Evolutionary conservation across 441 rosid species (phyloP).

Genomic region (Flueggea neowawraea): DNA sequence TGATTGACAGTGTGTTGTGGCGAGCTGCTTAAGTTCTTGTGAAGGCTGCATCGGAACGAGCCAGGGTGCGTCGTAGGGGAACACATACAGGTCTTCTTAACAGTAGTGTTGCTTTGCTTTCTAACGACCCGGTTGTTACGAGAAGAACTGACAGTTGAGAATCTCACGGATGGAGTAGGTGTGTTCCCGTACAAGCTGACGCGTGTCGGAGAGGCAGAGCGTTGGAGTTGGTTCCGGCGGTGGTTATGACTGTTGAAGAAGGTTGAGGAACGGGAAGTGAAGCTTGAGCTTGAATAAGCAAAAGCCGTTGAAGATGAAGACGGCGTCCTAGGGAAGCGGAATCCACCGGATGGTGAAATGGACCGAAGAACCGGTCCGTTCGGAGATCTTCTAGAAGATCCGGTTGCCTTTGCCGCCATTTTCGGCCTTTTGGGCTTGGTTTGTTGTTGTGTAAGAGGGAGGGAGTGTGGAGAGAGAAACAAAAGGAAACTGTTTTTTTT

Average conservation of each 20-base stretch:
- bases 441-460: neutral
- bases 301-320: slow-evolving; percentile 38
- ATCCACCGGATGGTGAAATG: slow-evolving; percentile 35
- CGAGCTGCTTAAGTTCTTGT: slow-evolving; percentile 35
- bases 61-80: slow-evolving; percentile 89
- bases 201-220: slow-evolving; percentile 52
- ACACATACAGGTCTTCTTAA: slow-evolving; percentile 73
- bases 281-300: slow-evolving; percentile 44
- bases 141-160: slow-evolving; percentile 36
- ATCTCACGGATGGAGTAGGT: slow-evolving; percentile 45
- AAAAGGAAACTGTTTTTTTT: neutral
- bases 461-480: neutral
- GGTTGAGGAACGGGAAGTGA: slow-evolving; percentile 37
- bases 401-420: slow-evolving; percentile 35
- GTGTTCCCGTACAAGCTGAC: slow-evolving; percentile 33
- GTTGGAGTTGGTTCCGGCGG: slow-evolving; percentile 9
- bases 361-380: slow-evolving; percentile 34
- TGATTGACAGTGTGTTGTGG: slow-evolving; percentile 24
- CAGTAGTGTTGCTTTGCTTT: slow-evolving; percentile 28
- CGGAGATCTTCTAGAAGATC: slow-evolving; percentile 33
- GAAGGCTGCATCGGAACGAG: slow-evolving; percentile 77
- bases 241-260: slow-evolving; percentile 16
- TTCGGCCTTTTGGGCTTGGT: neutral
- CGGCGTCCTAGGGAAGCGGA: slow-evolving; percentile 21
- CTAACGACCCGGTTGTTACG: slow-evolving; percentile 33